Base-by-base conservation (phyloP, 257 asterid species). In the Cruciata laevipes region DNA sequence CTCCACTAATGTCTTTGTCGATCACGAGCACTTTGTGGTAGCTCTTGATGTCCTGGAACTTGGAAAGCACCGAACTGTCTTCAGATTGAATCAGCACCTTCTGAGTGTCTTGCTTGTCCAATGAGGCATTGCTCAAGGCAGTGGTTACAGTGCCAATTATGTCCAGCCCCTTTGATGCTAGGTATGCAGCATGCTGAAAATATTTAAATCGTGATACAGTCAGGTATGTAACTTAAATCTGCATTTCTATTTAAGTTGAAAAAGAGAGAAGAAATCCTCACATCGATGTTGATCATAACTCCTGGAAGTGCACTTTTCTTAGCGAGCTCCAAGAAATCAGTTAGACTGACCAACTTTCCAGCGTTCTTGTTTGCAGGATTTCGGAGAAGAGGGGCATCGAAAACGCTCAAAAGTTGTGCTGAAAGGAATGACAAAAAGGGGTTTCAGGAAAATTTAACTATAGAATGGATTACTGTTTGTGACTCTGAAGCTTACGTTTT, bases 21-120 rank as follows among this genome's bases (percentile, higher is more conserved):
- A 90, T 68, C 68, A 74, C 42, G 14, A 88, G 21, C 52, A 91
- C 95, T 78, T 85, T 83, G 61, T 83, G 78, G 73, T 89, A 87
- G 63, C 63, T 77, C 3, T 84, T 82, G 59, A 38, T 32, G 37
- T 71, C 79, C 72, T 81, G 86, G 79, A 89, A 89, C 75, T 78
- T 79, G 7, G 64, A 57, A 13, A 89, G 82, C 25, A 91, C 95
- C 0, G 95, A 76, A 74, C 81, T 87, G 78, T 87, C 91, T 8
- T 84, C 94, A 27, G 98, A 89, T 68, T 82, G 86, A 69, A 89
- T 85, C 25, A 85, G 69, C 66, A 89, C 91, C 69, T 78, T 86
- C 73, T 82, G 85, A 37, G 73, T 75, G 3, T 85, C 35, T 61
- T 82, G 86, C 83, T 85, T 87, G 57, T 85, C 94, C 0, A 86